Base-by-base conservation (phyloP, 805 yeast genomes). In the Cyberlindnera euphorbiae region DNA sequence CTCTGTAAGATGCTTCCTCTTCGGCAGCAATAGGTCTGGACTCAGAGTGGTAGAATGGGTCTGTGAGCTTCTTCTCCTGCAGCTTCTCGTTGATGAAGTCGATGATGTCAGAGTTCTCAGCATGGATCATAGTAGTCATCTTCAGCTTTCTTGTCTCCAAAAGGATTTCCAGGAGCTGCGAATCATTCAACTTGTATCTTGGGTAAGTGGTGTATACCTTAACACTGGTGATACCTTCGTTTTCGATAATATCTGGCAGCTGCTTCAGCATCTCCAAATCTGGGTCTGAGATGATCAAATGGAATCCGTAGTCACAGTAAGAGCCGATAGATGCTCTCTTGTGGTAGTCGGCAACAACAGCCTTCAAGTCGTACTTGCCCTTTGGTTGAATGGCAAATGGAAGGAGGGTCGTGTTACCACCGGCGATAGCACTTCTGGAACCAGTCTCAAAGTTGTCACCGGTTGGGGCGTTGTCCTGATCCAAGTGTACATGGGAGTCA, bases 1-100 rank as follows among this genome's bases (percentile, higher is more conserved):
- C 75, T 30, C 75, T 58, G 43, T 68, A 68, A 3, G 72, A 63
- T 1, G 76, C 76, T 42, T 70, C 75, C 24, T 66, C 72, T 50
- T 70, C 75, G 6, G 70, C 71, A 17, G 59, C 58, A 0, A 58
- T 45, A 6, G 75, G 74, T 30, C 74, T 56, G 5, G 71, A 63
- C 13, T 66, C 56, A 3, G 73, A 62, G 46, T 70, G 76, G 43
- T 62, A 69, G 38, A 46, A 66, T 4, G 76, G 74, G 16, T 62
- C 67, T 1, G 62, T 56, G 43, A 63, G 43, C 4, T 58, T 55
- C 35, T 62, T 58, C 39, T 57, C 54, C 37, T 63, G 63, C 12
- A 69, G 50, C 32, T 65, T 64, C 26, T 63, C 63, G 36, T 59
- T 63, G 41, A 66, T 55, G 44, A 62, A 66, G 19, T 57, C 56